A percentile compares a stretch with the other conserved stretches of the same genome.
Conservation (phyloP, 495 filamentous ascomycete genomes). For the Penicillium dipodomyicola region DNA sequence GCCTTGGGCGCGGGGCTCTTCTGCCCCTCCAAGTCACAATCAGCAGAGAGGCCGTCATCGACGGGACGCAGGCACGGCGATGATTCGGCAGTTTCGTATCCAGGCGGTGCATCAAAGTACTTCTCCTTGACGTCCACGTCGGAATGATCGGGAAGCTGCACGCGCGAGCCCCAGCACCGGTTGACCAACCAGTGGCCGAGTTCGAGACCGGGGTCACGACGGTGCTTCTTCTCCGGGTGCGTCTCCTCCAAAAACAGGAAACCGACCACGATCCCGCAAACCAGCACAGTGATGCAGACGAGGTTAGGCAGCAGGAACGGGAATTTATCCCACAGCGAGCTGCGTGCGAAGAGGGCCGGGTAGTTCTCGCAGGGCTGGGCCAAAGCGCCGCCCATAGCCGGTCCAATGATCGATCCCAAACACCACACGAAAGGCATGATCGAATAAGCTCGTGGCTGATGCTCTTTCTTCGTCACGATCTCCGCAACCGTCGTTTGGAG, state of each 20-base stretch:
- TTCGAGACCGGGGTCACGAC: constrained; percentile 72
- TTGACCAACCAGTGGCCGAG: constrained; percentile 70
- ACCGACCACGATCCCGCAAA: constrained; percentile 76
- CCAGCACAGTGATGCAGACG: constrained; percentile 77
- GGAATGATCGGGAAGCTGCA: constrained; percentile 35
- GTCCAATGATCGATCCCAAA: constrained; percentile 86
- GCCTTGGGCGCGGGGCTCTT: constrained; percentile 45
- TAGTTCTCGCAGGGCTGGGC: constrained; percentile 82
- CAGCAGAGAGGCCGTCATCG: constrained; percentile 28
- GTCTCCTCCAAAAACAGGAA: constrained; percentile 94
- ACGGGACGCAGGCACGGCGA: constrained; percentile 56
- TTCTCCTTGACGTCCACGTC: constrained; percentile 41
- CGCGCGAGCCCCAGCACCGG: constrained; percentile 42
- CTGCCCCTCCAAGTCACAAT: constrained; percentile 49
- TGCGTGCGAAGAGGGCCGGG: constrained; percentile 69
- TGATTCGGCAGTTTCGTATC: constrained; percentile 64
- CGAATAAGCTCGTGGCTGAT: constrained; percentile 88
- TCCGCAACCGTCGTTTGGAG: constrained; percentile 94
- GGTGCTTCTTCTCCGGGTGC: constrained; percentile 76
- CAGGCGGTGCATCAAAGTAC: constrained; percentile 56
- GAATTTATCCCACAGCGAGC: constrained; percentile 75
- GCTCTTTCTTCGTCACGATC: constrained; percentile 83
- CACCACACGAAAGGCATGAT: constrained; percentile 99
- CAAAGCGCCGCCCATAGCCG: constrained; percentile 83
- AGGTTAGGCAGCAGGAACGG: constrained; percentile 94